These are phyloP conservation scores for Ogataea trehalophila DNA, from an alignment of 805 yeast genomes.

Conservation along the genomic window DNA sequence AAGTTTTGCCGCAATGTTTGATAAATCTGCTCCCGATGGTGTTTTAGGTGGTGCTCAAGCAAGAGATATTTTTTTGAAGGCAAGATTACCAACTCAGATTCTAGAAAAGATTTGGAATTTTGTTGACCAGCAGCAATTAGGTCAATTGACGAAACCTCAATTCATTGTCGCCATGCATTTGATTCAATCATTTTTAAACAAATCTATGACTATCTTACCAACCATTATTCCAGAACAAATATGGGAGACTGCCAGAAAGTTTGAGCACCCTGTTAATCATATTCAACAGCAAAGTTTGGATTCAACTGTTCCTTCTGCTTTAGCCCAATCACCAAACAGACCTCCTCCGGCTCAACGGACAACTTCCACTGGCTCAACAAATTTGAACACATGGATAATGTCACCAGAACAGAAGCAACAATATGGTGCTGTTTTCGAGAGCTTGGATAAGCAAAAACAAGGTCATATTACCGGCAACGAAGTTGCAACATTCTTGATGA, in stretches of 20 bases:
- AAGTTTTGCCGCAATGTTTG: slow-evolving; percentile 67
- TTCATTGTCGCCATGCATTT: slow-evolving; percentile 94
- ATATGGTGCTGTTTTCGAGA: slow-evolving; percentile 73
- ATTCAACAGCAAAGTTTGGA: slow-evolving; percentile 8
- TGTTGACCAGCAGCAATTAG: slow-evolving; percentile 72
- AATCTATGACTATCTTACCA: slow-evolving; percentile 46
- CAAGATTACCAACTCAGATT: slow-evolving; percentile 70
- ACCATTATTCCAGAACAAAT: slow-evolving; percentile 29
- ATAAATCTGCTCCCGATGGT: slow-evolving; percentile 56
- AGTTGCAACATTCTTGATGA: slow-evolving; percentile 83
- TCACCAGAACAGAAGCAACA: slow-evolving; percentile 67
- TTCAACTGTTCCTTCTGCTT: slow-evolving; percentile 13
- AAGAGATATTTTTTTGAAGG: slow-evolving; percentile 80
- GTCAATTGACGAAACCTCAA: slow-evolving; percentile 66
- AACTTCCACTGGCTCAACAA: slow-evolving; percentile 15
- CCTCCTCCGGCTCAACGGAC: slow-evolving; percentile 18
- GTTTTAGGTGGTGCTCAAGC: slow-evolving; percentile 72
- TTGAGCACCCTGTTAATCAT: slow-evolving; percentile 7
- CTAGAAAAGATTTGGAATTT: slow-evolving; percentile 87
- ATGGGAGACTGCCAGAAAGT: slow-evolving; percentile 27
- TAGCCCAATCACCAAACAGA: slow-evolving; percentile 11
- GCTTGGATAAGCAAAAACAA: slow-evolving; percentile 58
- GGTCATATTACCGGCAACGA: slow-evolving; percentile 72
- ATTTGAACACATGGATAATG: slow-evolving; percentile 50
- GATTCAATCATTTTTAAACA: slow-evolving; percentile 72